phyloP scores from a whole-genome alignment of 306 rosid species.

The Amphicarpaea edgeworthii region DNA sequence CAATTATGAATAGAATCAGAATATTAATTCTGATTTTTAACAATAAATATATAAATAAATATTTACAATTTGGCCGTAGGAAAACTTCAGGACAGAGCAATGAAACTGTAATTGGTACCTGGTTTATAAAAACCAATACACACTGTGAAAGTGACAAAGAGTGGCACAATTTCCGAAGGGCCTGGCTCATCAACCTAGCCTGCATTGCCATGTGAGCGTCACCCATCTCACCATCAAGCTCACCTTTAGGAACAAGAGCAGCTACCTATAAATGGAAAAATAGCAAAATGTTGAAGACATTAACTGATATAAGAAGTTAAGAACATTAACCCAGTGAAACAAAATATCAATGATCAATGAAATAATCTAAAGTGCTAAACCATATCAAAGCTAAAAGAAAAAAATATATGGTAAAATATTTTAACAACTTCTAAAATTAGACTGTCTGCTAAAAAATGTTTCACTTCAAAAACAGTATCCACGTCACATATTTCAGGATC shows the following conservation, averaged over 20 bases:
- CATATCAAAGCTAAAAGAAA: background rate
- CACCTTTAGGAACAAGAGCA: conserved; percentile 94
- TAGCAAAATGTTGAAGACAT: conserved; percentile 25
- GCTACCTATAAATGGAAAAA: conserved; percentile 73
- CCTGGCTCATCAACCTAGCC: conserved; percentile 98
- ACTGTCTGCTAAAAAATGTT: background rate
- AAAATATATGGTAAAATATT: background rate
- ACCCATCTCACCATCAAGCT: conserved; percentile 96
- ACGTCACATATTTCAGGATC: conserved; percentile 30
- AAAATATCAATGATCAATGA: conserved; percentile 10
- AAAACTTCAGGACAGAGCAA: conserved; percentile 29
- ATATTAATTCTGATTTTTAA: no score
- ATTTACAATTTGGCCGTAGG: background rate
- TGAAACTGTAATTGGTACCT: conserved; percentile 59
- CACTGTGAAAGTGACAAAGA: conserved; percentile 83
- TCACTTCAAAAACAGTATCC: conserved; percentile 6
- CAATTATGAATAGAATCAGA: no score
- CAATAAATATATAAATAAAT: no score
- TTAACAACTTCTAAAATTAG: conserved; percentile 9
- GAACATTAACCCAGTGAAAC: conserved; percentile 34
- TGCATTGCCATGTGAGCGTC: conserved; percentile 99
- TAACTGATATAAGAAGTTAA: background rate
- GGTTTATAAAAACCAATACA: conserved; percentile 83
- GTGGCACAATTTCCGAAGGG: conserved; percentile 90
- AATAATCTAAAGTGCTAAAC: background rate